Percentiles rank a stretch among this genome's conserved stretches.
phyloP scores from a whole-genome alignment of 805 yeast species.

The Danielia reshetovae region DNA sequence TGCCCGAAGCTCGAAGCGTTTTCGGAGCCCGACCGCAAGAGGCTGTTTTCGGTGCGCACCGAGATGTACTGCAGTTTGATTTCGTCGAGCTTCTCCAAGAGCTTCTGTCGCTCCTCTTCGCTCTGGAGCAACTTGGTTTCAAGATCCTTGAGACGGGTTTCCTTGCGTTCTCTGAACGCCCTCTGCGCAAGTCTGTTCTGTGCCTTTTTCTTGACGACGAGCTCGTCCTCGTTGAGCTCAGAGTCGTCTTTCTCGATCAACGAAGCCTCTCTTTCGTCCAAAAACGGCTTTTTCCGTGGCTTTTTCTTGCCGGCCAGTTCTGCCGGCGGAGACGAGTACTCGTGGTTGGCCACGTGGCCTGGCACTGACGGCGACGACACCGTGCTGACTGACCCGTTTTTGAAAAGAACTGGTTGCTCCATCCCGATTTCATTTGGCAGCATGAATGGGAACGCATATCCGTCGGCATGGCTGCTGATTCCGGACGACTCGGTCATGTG shows the following conservation, averaged over 20 bases:
- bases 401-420: not conserved
- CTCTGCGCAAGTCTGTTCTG: constrained; percentile 86
- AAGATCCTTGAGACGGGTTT: constrained; percentile 63
- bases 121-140: constrained; percentile 54
- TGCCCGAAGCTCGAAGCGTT: constrained; percentile 2
- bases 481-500: not conserved
- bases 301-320: not conserved
- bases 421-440: not conserved
- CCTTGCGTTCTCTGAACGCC: constrained; percentile 81
- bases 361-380: constrained; percentile 1
- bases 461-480: not conserved
- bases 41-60: constrained; percentile 59
- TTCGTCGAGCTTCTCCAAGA: constrained; percentile 47
- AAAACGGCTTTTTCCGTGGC: constrained; percentile 12
- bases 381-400: constrained; percentile 1
- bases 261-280: constrained; percentile 35
- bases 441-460: not conserved
- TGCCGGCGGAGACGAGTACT: not conserved
- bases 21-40: constrained; percentile 30
- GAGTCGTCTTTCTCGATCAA: constrained; percentile 36
- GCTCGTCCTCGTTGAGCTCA: constrained; percentile 36
- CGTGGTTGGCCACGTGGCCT: not conserved
- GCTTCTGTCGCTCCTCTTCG: constrained; percentile 48
- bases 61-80: constrained; percentile 52
- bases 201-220: constrained; percentile 59